Evolutionary conservation across 345 rosid species (phyloP).

Genomic region (Citrus mangshanensis): DNA sequence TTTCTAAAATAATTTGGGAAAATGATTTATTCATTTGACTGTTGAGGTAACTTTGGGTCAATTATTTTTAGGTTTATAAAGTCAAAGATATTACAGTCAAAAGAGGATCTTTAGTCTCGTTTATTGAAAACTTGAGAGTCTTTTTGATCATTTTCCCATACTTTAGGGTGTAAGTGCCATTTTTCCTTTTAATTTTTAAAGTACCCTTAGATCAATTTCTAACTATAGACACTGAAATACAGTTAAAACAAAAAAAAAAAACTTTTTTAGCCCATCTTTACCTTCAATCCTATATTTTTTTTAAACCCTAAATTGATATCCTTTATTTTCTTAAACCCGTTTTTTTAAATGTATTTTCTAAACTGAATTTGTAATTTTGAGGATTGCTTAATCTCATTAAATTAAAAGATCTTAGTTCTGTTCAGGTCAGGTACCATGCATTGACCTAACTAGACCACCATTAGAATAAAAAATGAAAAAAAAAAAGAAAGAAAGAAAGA

Average conservation of each 20-base stretch:
- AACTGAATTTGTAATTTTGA: not conserved
- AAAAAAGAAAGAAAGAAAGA: not conserved
- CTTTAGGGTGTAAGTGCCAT: too few relatives aligned
- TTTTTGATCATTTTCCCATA: too few relatives aligned
- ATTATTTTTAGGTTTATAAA: too few relatives aligned
- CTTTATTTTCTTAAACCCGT: not conserved
- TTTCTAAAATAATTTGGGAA: too few relatives aligned
- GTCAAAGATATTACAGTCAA: too few relatives aligned
- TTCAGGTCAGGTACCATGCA: not conserved
- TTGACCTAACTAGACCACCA: not conserved
- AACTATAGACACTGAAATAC: too few relatives aligned
- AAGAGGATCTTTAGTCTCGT: fast-evolving
- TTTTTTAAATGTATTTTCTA: not conserved
- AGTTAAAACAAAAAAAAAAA: too few relatives aligned
- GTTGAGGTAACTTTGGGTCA: too few relatives aligned
- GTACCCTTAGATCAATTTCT: not conserved
- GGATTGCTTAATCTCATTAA: not conserved
- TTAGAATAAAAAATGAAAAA: too few relatives aligned
- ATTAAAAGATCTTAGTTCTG: not conserved
- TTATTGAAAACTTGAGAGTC: fast-evolving
- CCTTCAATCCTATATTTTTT: too few relatives aligned
- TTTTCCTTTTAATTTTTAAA: not conserved
- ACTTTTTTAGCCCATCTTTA: not conserved
- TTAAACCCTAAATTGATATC: too few relatives aligned
- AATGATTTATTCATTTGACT: too few relatives aligned